Evolutionary conservation across 139 green algal genomes (phyloP), one percentile per base, ranked within the genome.

Genomic region (Chlamydomonas schloesseri): DNA sequence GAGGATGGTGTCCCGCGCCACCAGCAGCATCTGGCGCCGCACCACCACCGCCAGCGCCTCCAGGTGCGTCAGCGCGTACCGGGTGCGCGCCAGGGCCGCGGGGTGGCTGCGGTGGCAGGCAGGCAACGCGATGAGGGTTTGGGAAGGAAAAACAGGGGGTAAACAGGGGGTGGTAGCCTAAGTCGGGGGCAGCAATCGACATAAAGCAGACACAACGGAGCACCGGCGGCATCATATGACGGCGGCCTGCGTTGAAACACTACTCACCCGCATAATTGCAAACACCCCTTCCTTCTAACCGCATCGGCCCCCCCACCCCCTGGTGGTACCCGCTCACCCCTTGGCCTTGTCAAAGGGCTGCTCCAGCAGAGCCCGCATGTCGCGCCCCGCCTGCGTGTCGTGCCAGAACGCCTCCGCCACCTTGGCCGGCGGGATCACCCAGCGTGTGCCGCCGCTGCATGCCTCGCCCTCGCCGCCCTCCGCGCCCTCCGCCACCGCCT

Each of bases 1-100:
- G 46, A 95, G 88, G n/a, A 89, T 72, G 17, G 34, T 82, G 86
- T 95, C 91, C 0, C 89, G 84, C 74, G 83, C 28, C 24, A 90
- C 85, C 74, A 93, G 86, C 71, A 81, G 89, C 34, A 89, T 68
- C 88, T 94, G 89, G 24, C 89, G 86, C 72, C 67, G 24, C 1
- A 67, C 78, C 33, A 92, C 75, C 57, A 93, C 83, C 20, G 33
- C 21, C 50, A 80, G 47, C 11, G 81, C 68, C 57, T 86, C 8
- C 62, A 79, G 33, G 29, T 84, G 83, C 11, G 55, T 65, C 50
- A 95, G 70, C 14, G 92, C 89, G 64, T 92, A 93, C 2, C 68
- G 60, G 21, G 42, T 86, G 34, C 57, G 83, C 11, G 86, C 68
- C 72, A 94, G 83, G 1, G 91, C 90, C 18, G 72, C 67, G 13